Evolutionary conservation across 306 rosid genomes (phyloP).

Genomic region (Rubus parviflorus): DNA sequence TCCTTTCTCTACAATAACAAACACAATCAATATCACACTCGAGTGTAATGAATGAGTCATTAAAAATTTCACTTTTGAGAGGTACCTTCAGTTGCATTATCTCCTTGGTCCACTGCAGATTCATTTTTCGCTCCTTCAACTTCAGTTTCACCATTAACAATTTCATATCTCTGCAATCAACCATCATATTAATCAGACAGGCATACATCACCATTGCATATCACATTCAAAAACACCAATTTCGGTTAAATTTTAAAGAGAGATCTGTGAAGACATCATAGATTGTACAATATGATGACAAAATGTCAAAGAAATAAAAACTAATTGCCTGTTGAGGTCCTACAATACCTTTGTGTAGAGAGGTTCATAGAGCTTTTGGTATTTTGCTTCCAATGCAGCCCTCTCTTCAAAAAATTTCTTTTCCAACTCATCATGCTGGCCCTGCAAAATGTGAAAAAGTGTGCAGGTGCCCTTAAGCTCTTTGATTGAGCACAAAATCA

Average conservation of each 20-base stretch:
- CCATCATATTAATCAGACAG: conserved; percentile 12
- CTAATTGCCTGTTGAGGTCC: neutral
- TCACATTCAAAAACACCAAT: neutral
- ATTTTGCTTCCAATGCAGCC: conserved; percentile 84
- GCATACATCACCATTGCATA: conserved; percentile 13
- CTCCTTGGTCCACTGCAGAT: conserved; percentile 36
- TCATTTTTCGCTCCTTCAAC: conserved; percentile 50
- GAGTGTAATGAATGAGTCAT: conserved; percentile 19
- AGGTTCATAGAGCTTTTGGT: conserved; percentile 71
- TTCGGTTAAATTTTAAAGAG: neutral
- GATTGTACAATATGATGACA: conserved; percentile 1
- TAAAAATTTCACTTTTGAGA: conserved; percentile 6
- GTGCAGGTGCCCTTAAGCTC: neutral
- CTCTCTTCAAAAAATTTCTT: conserved; percentile 74
- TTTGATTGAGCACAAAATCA: neutral
- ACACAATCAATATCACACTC: conserved; percentile 24
- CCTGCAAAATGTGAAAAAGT: conserved; percentile 28
- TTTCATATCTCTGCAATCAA: conserved; percentile 59
- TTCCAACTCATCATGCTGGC: conserved; percentile 69
- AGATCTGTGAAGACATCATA: neutral
- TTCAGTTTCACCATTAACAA: conserved; percentile 65
- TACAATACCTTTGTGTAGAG: conserved; percentile 57
- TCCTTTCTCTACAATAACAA: conserved; percentile 60
- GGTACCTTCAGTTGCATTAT: conserved; percentile 43
- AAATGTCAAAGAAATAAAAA: neutral